Base-by-base conservation (phyloP, 257 asterid species). In the Pogostemon cablin region DNA sequence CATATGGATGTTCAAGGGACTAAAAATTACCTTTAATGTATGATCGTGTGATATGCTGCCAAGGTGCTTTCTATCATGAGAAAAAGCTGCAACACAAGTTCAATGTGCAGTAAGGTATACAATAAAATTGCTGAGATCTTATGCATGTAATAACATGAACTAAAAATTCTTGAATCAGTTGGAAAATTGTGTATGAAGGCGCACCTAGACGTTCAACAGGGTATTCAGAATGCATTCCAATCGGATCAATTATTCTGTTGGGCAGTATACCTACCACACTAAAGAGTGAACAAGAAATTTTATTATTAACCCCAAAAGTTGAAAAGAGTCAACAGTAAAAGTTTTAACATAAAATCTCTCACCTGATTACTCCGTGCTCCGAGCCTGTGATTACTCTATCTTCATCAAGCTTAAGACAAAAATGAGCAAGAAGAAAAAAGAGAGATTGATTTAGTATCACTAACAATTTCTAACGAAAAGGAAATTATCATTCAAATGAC, bases 1-100 rank as follows among this genome's bases (percentile, higher is more conserved):
- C 42, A 4, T 20, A 6, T 35, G 43, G 11, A 52, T n/a, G 42
- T 47, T 47, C 12, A 25, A n/a, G 15, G 65, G 44, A 59, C 12
- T 50, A 41, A 60, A 17, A 66, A 4, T 52, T 35, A 88, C 97
- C 97, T 93, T 87, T 52, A 91, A 72, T 49, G 79, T 82, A 40
- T 85, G 78, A 77, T 93, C 99, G 81, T 93, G 97, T 5, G 97
- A 91, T 79, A 91, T 84, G 80, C 97, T 93, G 53, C 99, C 96
- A 75, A 93, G 96, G 74, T 77, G 87, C 83, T 87, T 91, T 75
- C 80, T 85, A 72, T 91, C 99, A 77, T 89, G 87, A 67, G 97
- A 93, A 80, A 89, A 87, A 4, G 97, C 96, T 93, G 88, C 77
- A 83, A 52, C 46, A 61, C 62, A 57, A 67, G 71, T 59, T 48